These are phyloP conservation scores for Eucalyptus cloeziana DNA, from an alignment of 345 rosid genomes.

Conservation along the genomic window DNA sequence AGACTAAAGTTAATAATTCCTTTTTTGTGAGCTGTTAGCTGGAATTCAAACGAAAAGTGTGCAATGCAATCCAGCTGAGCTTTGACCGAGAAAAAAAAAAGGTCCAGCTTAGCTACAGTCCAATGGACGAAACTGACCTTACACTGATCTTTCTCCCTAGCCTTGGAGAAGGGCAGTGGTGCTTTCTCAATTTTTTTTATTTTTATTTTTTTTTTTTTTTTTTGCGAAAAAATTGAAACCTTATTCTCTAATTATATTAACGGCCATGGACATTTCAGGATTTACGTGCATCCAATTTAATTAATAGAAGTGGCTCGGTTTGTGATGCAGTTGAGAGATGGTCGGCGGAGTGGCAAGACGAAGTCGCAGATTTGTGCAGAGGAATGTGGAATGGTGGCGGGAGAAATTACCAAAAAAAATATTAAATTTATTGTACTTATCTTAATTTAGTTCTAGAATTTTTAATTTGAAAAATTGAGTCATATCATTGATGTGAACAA, in stretches of 20 bases:
- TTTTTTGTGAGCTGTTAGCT: not conserved
- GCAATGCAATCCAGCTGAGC: not conserved
- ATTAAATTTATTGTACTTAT: too few species aligned
- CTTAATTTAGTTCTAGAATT: too few species aligned
- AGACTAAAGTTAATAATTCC: not conserved
- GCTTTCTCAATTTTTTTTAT: not conserved
- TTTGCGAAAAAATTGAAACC: not conserved
- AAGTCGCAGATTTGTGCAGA: not conserved
- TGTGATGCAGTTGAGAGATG: not conserved
- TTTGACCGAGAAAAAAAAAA: not conserved
- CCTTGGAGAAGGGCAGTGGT: not conserved
- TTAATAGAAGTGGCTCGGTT: not conserved
- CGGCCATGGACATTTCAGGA: not conserved
- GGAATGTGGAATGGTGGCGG: not conserved
- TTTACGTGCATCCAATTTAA: not conserved
- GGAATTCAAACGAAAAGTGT: not conserved
- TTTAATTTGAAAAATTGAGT: not conserved
- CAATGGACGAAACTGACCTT: not conserved
- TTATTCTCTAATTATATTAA: not conserved
- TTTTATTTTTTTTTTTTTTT: too few species aligned
- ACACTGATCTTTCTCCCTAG: not conserved
- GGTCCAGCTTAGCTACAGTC: not conserved
- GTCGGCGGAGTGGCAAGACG: not conserved
- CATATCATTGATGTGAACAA: not conserved
- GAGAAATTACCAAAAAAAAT: too few species aligned